These are phyloP conservation scores for Malbranchea zuffiana DNA, from an alignment of 2,329 filamentous ascomycete genomes.

Conservation along the genomic window DNA sequence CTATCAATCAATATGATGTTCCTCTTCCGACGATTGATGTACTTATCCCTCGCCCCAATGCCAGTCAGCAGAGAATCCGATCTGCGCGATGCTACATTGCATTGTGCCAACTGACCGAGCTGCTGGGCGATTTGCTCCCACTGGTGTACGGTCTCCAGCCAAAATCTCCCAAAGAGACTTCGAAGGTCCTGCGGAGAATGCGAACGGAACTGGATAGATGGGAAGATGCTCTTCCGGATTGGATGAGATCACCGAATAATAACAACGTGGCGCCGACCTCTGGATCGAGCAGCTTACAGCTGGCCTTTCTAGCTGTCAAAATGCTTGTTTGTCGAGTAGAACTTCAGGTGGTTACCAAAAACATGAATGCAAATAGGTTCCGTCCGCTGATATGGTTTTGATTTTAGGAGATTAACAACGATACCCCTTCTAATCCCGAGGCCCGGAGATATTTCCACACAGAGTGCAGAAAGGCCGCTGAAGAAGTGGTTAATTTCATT, in stretches of 20 bases:
- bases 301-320: conserved; percentile 36
- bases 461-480: conserved; percentile 34
- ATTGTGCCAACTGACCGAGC: conserved; percentile 41
- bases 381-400: too few species aligned
- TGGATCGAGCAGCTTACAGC: conserved; percentile 36
- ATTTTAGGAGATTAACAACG: conserved; percentile 32
- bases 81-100: conserved; percentile 44
- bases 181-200: conserved; percentile 36
- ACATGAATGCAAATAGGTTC: too few species aligned
- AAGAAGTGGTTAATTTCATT: conserved; percentile 42
- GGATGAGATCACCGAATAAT: conserved; percentile 29
- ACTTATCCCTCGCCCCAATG: conserved; percentile 27
- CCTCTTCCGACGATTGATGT: conserved; percentile 41
- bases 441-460: conserved; percentile 41
- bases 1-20: conserved; percentile 46
- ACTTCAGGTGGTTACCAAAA: conserved; percentile 29
- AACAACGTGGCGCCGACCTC: conserved; percentile 27
- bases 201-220: conserved; percentile 37
- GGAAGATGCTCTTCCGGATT: conserved; percentile 37
- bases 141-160: conserved; percentile 37
- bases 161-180: conserved; percentile 33
- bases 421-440: conserved; percentile 33
- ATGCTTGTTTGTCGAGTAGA: conserved; percentile 40
- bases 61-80: conserved; percentile 33
- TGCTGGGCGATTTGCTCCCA: conserved; percentile 36